Base-by-base conservation (phyloP, 1,284 basidiomycete genomes). In the Ustilago bromivora region DNA sequence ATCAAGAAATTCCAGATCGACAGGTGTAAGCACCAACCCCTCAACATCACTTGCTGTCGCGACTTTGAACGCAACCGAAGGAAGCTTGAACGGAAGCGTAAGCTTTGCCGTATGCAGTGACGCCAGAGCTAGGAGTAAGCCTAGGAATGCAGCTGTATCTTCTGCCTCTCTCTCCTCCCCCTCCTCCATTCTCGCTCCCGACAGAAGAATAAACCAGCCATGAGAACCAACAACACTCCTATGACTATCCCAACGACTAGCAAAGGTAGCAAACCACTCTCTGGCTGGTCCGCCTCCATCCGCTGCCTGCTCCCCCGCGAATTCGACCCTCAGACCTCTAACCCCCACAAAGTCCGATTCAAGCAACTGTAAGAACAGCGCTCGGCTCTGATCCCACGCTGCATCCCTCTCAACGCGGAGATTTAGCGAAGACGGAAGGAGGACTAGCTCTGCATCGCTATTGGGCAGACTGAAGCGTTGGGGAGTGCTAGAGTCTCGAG, bases 251-350 rank as follows among this genome's bases (percentile, higher is more conserved):
- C 63, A 82, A 28, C 34, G 41, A 52, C 28, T 70, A 19, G 69
- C 71, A 3, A 80, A 62, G 54, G 66, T 60, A 57, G 71, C 66
- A 46, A 80, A 80, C 76, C 76, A 82, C 65, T 82, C 81, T 49
- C 79, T 72, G 4, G 69, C 65, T 31, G 79, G 70, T 17, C 81
- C 81, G 6, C 81, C 81, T 9, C 76, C 79, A 55, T 82, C 81
- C 34, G 78, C 76, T 3, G 81, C 81, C 2, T 66, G 65, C 41
- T 82, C 81, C 23, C 66, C 71, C 6, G 55, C 67, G 54, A 82
- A 82, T 23, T 71, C 69, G 10, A 82, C 71, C 4, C 73, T 59
- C 49, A 82, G n/a, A 2, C 79, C 71, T 2, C 57, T 56, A 40
- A 68, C 64, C 2, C 57, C 32, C 5, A 53, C n/a, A 15, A 12